Conservation (phyloP, 305 asterid genomes). For the Euphrasia arctica region DNA sequence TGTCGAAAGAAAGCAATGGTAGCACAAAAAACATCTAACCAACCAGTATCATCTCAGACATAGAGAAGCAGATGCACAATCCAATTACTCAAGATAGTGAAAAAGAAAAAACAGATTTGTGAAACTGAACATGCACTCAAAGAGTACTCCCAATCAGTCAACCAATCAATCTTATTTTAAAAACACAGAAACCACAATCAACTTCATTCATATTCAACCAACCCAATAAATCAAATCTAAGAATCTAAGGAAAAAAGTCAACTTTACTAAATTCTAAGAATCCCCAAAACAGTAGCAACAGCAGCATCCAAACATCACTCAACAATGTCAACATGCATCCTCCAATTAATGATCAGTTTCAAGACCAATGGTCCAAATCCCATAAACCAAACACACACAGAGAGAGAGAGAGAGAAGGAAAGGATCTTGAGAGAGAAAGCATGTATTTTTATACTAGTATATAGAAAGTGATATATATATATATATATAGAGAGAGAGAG, state of each 20-base stretch:
- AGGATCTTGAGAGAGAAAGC: conserved; percentile 10
- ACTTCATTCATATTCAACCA: not conserved
- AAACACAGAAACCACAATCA: not conserved
- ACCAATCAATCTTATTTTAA: no score
- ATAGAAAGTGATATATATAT: conserved; percentile 17
- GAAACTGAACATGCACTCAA: not conserved
- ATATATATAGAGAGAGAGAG: conserved; percentile 25
- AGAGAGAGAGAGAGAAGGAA: not conserved
- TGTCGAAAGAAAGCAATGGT: not conserved
- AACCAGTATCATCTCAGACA: not conserved
- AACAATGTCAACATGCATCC: not conserved
- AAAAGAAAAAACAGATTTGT: not conserved
- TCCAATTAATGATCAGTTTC: not conserved
- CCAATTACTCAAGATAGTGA: not conserved
- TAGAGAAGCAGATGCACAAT: conserved; percentile 4
- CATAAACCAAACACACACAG: not conserved
- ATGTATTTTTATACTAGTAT: conserved; percentile 22
- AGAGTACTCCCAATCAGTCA: no score
- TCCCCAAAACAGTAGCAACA: not conserved
- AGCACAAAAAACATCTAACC: not conserved
- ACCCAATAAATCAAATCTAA: not conserved
- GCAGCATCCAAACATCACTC: not conserved
- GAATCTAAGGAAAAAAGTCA: not conserved
- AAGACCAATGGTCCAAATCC: conserved; percentile 1
- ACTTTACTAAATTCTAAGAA: not conserved